Evolutionary conservation across 805 yeast genomes (phyloP), one percentile per base, ranked within the genome.

Genomic region (Saccharomyces cerevisiae): DNA sequence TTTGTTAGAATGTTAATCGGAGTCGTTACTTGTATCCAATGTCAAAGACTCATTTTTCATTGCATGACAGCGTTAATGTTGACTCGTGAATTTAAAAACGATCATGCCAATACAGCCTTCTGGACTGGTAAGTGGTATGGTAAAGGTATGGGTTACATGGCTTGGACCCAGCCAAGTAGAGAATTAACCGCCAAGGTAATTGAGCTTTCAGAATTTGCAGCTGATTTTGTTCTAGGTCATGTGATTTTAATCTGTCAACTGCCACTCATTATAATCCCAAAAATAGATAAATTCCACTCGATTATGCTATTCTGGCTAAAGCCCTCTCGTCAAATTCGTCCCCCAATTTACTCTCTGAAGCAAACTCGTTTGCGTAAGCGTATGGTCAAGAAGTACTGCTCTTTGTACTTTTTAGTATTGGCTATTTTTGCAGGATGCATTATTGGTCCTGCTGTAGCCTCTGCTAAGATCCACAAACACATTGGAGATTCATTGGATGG

Each of bases 111-210:
- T 77, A 87, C 96, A 64, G 98, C 99, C 29, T 94, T 96, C 95
- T 94, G 99, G 99, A 88, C 96, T 55, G 99, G 99, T 80, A 91
- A 90, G 75, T 94, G 99, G 99, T 90, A 91, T 72, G 94, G 96
- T 56, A 79, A 88, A 57, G 94, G 96, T 68, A 75, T 92, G 73
- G 99, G 98, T 56, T 83, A 85, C 82, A 83, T 85, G 80, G 96
- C 97, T 22, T 81, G 87, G 79, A 85, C 98, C 32, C 98, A 92
- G 77, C 99, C 99, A 58, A 69, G 87, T 52, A 89, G 99, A 79
- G 99, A 94, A 77, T 89, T 89, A 68, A 79, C 83, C 66, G 97
- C 97, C 62, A 94, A 94, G 81, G 80, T 85, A 59, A 88, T 92
- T 64, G 99, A 94, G 76, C 74, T 88, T 78, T 89, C 96, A 52